Evolutionary conservation across 73 alveolate species (phyloP).

Genomic region (Paramecium tetraurelia): DNA sequence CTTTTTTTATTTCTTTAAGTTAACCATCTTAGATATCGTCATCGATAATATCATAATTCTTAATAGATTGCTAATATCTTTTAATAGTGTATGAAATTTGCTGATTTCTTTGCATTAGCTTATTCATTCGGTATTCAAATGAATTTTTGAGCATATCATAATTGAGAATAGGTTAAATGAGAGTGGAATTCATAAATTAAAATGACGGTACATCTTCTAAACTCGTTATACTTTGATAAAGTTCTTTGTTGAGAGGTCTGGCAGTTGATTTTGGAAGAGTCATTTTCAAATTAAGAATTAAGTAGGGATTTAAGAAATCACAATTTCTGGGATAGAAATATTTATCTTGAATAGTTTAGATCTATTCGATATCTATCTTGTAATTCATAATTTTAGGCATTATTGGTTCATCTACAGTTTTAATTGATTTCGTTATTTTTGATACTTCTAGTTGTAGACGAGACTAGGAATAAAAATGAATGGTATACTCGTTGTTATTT

Average conservation of each 20-base stretch:
- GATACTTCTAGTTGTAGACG: background rate
- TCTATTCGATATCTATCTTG: background rate
- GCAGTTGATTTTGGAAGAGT: background rate
- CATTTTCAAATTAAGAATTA: background rate
- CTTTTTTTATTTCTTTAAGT: background rate
- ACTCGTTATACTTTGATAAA: background rate
- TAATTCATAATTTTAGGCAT: constrained; percentile 20
- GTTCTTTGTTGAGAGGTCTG: background rate
- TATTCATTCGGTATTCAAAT: constrained; percentile 1
- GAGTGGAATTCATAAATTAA: background rate
- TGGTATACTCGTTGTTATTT: background rate
- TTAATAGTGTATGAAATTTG: background rate
- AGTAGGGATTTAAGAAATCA: background rate
- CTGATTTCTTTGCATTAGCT: background rate
- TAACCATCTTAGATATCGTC: background rate
- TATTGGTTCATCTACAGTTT: background rate
- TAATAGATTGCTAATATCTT: background rate
- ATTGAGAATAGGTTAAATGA: background rate
- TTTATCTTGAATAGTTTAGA: background rate
- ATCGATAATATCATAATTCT: background rate
- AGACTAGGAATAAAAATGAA: background rate
- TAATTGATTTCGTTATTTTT: background rate
- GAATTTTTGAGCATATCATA: background rate
- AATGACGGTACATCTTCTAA: background rate
- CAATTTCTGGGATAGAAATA: background rate